Base-by-base conservation (phyloP, 2,329 filamentous ascomycete species). In the Pleurostoma richardsiae region DNA sequence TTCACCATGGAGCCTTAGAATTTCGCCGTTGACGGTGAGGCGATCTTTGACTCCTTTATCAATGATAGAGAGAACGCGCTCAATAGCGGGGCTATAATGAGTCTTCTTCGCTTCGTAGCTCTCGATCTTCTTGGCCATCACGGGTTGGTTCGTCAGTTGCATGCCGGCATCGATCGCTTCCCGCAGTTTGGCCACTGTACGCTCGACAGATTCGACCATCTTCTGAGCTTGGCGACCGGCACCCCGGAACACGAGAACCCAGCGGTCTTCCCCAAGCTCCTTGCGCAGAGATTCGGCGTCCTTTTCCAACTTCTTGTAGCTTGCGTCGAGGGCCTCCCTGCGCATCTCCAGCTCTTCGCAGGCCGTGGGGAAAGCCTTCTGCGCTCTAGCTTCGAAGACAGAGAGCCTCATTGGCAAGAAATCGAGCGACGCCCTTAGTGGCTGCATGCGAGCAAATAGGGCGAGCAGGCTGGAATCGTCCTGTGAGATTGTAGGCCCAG, bases 11-110 rank as follows among this genome's bases (percentile, higher is more conserved):
- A 97, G 73, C 40, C 90, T 82, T 29, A 97, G 68, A 52, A 97
- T 94, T 67, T 97, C 94, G 40, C 94, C 94, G 60, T 99, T 97
- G 46, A 97, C 90, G 0, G 94, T 97, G 43, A 96, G 74, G n/a
- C 94, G 83, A 60, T 97, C 90, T 61, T 88, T 88, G 59, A 97
- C 86, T n/a, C 94, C 94, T 61, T 90, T 92, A 56, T 96, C 90
- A 43, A 97, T 96, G 61, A 97, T 95, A 38, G 86, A 84, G 19
- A 97, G 70, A 6, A 99, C 90, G 39, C 91, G 82, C 62, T 94
- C 89, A 61, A 99, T 95, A 2, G 94, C 92, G 7, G 91, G 89
- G 1, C 90, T 87, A 59, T 97, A 99, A 63, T 97, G 92, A 49
- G 83, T 83, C 66, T 92, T 95, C 74, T 97, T 99, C 40, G 88